phyloP scores from a whole-genome alignment of 495 filamentous ascomycete species.

The Astrothelium subdiscretum region DNA sequence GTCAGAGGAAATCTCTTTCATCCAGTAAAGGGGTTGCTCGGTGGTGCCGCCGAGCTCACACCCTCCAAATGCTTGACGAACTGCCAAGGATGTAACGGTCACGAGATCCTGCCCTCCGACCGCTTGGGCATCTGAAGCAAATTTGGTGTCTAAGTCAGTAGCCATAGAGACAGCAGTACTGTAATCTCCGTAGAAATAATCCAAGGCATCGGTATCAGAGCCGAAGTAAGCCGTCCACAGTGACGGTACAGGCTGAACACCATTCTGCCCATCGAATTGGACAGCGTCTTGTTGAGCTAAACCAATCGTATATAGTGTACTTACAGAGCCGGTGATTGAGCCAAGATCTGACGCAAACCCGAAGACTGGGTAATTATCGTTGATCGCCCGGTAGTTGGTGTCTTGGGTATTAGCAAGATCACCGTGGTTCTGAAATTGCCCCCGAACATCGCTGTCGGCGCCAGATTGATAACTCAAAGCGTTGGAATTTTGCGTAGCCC shows the following conservation, averaged over 20 bases:
- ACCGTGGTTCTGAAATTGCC: constrained; percentile 34
- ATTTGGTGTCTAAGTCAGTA: constrained; percentile 33
- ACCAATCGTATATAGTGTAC: constrained; percentile 41
- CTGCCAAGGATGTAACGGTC: constrained; percentile 23
- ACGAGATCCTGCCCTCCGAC: constrained; percentile 32
- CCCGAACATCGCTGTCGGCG: constrained; percentile 37
- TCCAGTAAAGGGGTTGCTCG: constrained; percentile 20
- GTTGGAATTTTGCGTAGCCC: constrained; percentile 38
- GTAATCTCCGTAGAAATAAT: constrained; percentile 51
- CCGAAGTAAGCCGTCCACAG: constrained; percentile 46
- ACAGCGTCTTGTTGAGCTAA: constrained; percentile 42
- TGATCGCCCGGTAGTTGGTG: constrained; percentile 42
- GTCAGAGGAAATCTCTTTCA: constrained; percentile 29
- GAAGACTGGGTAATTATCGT: constrained; percentile 42
- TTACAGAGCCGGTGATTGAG: constrained; percentile 26
- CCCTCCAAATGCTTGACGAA: constrained; percentile 25
- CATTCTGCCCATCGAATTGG: constrained; percentile 37
- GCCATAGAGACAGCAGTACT: constrained; percentile 25
- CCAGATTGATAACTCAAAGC: constrained; percentile 37
- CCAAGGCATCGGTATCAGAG: constrained; percentile 37
- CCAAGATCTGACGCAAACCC: constrained; percentile 43
- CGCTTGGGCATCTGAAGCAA: constrained; percentile 37
- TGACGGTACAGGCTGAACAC: constrained; percentile 31
- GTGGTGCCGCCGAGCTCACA: constrained; percentile 17
- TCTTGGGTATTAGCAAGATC: constrained; percentile 36